Base-by-base conservation (phyloP, 2,329 filamentous ascomycete species). In the Monilinia fructicola region DNA sequence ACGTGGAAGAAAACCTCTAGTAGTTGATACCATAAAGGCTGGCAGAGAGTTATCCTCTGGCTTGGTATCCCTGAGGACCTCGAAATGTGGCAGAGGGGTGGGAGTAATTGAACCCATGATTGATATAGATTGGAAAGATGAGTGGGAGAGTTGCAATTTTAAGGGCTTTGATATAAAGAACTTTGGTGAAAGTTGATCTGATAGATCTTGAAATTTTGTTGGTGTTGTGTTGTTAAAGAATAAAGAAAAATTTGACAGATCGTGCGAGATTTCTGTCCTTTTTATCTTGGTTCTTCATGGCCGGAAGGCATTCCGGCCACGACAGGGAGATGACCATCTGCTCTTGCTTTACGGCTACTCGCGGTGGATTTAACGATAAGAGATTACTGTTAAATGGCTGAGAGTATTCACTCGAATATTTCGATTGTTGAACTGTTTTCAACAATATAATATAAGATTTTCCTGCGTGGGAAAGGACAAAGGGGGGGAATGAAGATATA, bases 11-110 rank as follows among this genome's bases (percentile, higher is more conserved):
- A 93, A 94, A 62, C 90, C 90, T 67, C 89, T 83, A 4, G 86
- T 85, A 28, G 87, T 91, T 54, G 90, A 92, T 50, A 93, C 90
- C 86, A 92, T 91, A 81, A 93, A 93, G 72, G 90, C 86, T 7
- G 88, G 88, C 38, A 91, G 80, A 54, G 86, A 83, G 65, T 76
- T 83, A 77, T 91, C 87, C 68, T 87, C 78, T 1, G 87, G 86
- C 75, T 78, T 81, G 67, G 86, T 84, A 78, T 90, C 88, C 66
- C 82, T 79, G 54, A 91, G 81, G 78, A 91, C 84, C 65, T 82
- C 78, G 76, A 91, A 90, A 26, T 46, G 38, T 69, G 76, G 64
- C 10, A 69, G 64, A 50, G 71, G 54, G n/a, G 46, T 42, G 60
- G 73, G 71, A 44, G 64, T 62, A 44, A 71, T 65, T 44, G 75